Base-by-base conservation (phyloP, 2,329 filamentous ascomycete species). In the Aspergillus pseudonomiae region DNA sequence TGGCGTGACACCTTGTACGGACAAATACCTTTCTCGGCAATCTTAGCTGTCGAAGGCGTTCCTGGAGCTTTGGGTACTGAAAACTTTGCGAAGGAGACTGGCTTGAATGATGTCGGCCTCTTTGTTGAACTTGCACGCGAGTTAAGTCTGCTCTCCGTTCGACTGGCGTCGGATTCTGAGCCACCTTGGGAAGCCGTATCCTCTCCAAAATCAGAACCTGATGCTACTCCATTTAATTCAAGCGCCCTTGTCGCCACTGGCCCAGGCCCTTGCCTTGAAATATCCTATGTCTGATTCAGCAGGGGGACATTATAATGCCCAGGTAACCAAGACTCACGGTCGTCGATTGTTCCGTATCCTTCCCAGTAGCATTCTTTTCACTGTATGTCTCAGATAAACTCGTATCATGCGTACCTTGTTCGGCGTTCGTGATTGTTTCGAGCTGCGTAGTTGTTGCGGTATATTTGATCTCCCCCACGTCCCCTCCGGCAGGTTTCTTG, bases 41-140 rank as follows among this genome's bases (percentile, higher is more conserved):
- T 68, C 73, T 86, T 86, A 45, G 82, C 75, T 41, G 79, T 70
- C 11, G 85, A 80, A 39, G 81, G 78, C n/a, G 84, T 78, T n/a
- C 80, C 79, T 10, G 85, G 83, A 28, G 87, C 83, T 74, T 90
- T 90, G 55, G 86, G 85, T 61, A 89, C 80, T 64, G 88, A 87
- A 73, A 85, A 88, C 76, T 89, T 90, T 43, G 88, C 87, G 62
- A 89, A 88, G 16, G 86, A 89, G 41, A 90, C 85, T 32, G 87
- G 86, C 75, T 89, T 89, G 78, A 89, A 89, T 3, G 84, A 81
- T 6, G 84, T 77, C 32, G 86, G 85, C 73, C 88, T 88, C 80
- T 89, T 89, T 50, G 85, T 79, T 16, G 87, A 81, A 52, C 77
- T 75, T 26, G 83, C 82, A 50, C 85, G 77, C 56, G 74, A 73